Conservation (phyloP, 352 stramenopile genomes). For the Globisporangium alternatum region DNA sequence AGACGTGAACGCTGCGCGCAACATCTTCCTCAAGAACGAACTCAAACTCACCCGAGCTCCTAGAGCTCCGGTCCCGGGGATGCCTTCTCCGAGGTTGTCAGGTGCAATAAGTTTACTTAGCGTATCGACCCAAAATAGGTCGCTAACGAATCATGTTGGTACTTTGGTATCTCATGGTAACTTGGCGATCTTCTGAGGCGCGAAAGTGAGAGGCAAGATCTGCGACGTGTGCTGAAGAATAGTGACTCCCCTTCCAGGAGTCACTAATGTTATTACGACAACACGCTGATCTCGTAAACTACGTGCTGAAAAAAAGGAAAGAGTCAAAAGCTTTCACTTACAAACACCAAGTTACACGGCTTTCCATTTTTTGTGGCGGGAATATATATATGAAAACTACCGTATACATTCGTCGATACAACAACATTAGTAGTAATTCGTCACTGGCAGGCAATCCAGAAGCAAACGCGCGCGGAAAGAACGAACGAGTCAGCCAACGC, state of each 20-base stretch:
- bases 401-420: neutral
- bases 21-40: too few species aligned
- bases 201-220: neutral
- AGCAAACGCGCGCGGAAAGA: neutral
- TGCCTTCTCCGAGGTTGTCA: too few species aligned
- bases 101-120: too few species aligned
- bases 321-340: neutral
- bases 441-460: conserved; percentile 8
- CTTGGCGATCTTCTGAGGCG: too few species aligned
- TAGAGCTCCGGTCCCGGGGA: too few species aligned
- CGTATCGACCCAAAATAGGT: too few species aligned
- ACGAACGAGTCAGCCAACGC: neutral
- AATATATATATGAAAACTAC: neutral
- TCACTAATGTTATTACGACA: neutral
- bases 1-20: too few species aligned
- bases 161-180: too few species aligned
- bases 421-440: conserved; percentile 1
- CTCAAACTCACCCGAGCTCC: too few species aligned
- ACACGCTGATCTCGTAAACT: neutral
- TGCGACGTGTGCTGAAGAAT: conserved; percentile 2
- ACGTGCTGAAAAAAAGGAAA: neutral
- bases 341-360: neutral
- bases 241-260: neutral
- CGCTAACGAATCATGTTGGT: too few species aligned
- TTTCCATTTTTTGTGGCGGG: neutral